Conservation (phyloP, 1,139 yeast species). For the Hyphopichia pseudoburtonii region DNA sequence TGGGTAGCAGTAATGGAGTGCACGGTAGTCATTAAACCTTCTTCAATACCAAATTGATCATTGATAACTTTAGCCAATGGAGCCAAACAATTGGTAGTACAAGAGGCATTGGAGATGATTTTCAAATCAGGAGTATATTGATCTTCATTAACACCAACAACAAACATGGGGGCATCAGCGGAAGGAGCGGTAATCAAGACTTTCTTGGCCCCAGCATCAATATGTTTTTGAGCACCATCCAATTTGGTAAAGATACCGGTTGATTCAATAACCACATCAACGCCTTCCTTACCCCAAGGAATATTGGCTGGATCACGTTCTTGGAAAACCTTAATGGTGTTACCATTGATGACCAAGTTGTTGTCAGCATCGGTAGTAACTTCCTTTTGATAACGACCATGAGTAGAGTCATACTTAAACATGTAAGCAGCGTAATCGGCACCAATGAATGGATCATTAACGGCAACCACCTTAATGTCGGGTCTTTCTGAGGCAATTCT, state of each 20-base stretch:
- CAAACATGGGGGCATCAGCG: constrained; percentile 86
- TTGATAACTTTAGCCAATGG: constrained; percentile 83
- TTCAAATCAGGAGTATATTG: constrained; percentile 68
- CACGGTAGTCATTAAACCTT: constrained; percentile 89
- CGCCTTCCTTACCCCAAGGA: constrained; percentile 81
- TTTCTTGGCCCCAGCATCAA: constrained; percentile 87
- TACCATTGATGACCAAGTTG: constrained; percentile 64
- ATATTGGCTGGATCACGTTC: constrained; percentile 77
- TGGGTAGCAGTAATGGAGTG: constrained; percentile 91
- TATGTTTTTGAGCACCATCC: constrained; percentile 78
- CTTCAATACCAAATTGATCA: constrained; percentile 78
- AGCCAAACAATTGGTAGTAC: constrained; percentile 90
- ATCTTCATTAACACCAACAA: constrained; percentile 77
- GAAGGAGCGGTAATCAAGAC: constrained; percentile 89
- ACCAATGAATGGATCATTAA: constrained; percentile 82
- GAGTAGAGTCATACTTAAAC: constrained; percentile 89
- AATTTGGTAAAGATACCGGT: constrained; percentile 84
- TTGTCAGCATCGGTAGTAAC: constrained; percentile 60
- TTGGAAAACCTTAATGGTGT: constrained; percentile 65
- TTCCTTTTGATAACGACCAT: constrained; percentile 72
- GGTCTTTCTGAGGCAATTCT: constrained; percentile 73
- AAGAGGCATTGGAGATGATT: constrained; percentile 82
- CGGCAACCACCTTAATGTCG: constrained; percentile 74
- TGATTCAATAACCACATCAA: constrained; percentile 81
- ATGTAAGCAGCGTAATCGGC: constrained; percentile 84